Evolutionary conservation across 2,329 filamentous ascomycete genomes (phyloP).

Genomic region (Fusarium globosum): DNA sequence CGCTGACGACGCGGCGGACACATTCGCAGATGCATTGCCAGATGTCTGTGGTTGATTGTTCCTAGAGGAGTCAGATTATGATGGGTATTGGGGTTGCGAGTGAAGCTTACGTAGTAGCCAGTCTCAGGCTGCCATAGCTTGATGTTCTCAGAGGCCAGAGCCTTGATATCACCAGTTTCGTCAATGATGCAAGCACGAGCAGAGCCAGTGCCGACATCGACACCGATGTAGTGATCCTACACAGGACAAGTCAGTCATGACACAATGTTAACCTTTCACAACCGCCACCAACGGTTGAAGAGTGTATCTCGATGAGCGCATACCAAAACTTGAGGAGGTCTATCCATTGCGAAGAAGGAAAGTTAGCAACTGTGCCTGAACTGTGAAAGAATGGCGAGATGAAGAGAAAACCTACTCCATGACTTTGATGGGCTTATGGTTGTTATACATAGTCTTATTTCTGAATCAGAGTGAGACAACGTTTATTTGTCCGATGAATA

Average conservation of each 20-base stretch:
- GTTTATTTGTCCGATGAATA: too few species aligned
- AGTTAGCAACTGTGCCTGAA: conserved; percentile 19
- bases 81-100: not conserved
- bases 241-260: conserved; percentile 23
- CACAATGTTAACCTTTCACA: not conserved
- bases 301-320: conserved; percentile 4
- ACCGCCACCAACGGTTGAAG: conserved; percentile 11
- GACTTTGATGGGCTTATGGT: conserved; percentile 53
- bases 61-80: conserved; percentile 57
- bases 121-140: conserved; percentile 82
- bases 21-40: conserved; percentile 95
- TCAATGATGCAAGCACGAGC: conserved; percentile 97
- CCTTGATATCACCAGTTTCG: conserved; percentile 86
- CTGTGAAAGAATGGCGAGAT: conserved; percentile 12
- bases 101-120: conserved; percentile 74
- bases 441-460: conserved; percentile 47
- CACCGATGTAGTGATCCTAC: conserved; percentile 77
- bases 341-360: conserved; percentile 43
- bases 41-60: conserved; percentile 98
- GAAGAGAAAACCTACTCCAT: conserved; percentile 50
- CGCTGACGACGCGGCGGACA: conserved; percentile 82
- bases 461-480: too few species aligned
- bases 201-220: conserved; percentile 96
- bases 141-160: conserved; percentile 78
- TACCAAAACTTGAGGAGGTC: conserved; percentile 51